Conservation (phyloP, 345 rosid species). For the Tarenaya hassleriana region DNA sequence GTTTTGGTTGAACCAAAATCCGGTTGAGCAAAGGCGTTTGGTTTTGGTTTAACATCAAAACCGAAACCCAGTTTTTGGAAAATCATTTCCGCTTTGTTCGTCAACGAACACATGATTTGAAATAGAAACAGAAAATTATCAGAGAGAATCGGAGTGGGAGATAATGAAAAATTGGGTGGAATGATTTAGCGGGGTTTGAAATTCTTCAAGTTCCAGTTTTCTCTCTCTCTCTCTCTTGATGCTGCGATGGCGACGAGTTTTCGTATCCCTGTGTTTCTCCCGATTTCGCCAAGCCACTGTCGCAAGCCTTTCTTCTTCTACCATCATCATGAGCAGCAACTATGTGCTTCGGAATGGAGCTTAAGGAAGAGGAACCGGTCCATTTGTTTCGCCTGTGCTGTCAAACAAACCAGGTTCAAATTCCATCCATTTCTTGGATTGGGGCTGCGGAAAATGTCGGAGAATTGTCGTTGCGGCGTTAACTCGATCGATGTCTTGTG, state of each 20-base stretch:
- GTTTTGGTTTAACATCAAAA: too few relatives aligned
- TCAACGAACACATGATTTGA: too few relatives aligned
- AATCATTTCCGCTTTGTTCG: too few relatives aligned
- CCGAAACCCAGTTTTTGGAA: too few relatives aligned
- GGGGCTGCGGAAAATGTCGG: neutral
- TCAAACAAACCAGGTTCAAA: conserved; percentile 40
- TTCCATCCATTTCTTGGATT: neutral
- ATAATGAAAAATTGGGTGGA: too few relatives aligned
- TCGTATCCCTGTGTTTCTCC: conserved; percentile 23
- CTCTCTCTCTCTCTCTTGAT: too few relatives aligned
- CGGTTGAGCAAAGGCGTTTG: neutral
- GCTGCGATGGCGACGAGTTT: conserved; percentile 47
- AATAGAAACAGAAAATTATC: too few relatives aligned
- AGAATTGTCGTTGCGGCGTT: neutral
- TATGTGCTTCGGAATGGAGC: conserved; percentile 10
- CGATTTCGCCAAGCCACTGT: conserved; percentile 21
- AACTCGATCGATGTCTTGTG: conserved; percentile 4
- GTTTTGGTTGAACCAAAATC: conserved; percentile 3
- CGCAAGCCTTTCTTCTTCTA: conserved; percentile 22
- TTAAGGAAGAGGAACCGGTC: conserved; percentile 24
- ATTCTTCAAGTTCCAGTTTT: neutral
- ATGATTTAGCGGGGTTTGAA: neutral
- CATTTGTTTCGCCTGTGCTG: conserved; percentile 36
- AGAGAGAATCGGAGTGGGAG: too few relatives aligned
- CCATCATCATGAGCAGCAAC: conserved; percentile 14